Percentiles rank a stretch among this genome's conserved stretches.
These are phyloP conservation scores for Coemansia sp. DNA, from an alignment of 192 early-diverging fungal species.

Conservation along the genomic window DNA sequence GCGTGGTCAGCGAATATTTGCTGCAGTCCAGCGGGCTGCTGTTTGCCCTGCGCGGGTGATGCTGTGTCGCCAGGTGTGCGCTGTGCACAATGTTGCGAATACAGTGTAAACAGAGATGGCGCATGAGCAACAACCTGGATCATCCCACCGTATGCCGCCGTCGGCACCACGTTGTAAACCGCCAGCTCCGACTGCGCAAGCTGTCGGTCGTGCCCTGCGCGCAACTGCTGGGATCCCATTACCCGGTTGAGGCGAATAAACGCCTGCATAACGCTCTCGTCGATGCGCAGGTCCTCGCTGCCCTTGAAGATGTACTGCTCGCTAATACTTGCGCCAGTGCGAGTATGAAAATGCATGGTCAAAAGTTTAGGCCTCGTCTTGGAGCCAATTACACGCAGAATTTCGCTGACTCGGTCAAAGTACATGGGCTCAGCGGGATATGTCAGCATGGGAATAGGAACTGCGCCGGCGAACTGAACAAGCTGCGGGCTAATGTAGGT, in stretches of 20 bases:
- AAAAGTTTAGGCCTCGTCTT: conserved; percentile 95
- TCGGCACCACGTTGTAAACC: conserved; percentile 69
- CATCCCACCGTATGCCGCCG: conserved; percentile 81
- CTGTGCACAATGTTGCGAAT: conserved; percentile 11
- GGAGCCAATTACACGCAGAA: conserved; percentile 30
- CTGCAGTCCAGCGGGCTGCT: conserved; percentile 7
- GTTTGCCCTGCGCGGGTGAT: neutral
- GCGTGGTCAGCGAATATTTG: conserved; percentile 20
- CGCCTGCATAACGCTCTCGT: conserved; percentile 86
- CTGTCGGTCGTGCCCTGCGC: neutral
- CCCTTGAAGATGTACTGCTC: conserved; percentile 88
- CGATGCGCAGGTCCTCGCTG: conserved; percentile 86
- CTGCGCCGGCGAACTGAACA: conserved; percentile 22
- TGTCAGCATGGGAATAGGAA: conserved; percentile 39
- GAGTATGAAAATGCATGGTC: conserved; percentile 39
- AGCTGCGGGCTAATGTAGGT: conserved; percentile 15
- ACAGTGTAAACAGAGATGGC: conserved; percentile 63
- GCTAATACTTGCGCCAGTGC: conserved; percentile 56
- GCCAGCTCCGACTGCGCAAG: conserved; percentile 9
- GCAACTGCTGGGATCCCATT: neutral
- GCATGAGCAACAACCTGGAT: conserved; percentile 88
- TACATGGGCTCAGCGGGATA: conserved; percentile 29
- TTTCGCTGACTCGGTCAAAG: conserved; percentile 14
- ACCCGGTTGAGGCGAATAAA: conserved; percentile 40
- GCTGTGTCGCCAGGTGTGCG: neutral